Evolutionary conservation across 306 rosid species (phyloP).

Genomic region (Sindora glabra): DNA sequence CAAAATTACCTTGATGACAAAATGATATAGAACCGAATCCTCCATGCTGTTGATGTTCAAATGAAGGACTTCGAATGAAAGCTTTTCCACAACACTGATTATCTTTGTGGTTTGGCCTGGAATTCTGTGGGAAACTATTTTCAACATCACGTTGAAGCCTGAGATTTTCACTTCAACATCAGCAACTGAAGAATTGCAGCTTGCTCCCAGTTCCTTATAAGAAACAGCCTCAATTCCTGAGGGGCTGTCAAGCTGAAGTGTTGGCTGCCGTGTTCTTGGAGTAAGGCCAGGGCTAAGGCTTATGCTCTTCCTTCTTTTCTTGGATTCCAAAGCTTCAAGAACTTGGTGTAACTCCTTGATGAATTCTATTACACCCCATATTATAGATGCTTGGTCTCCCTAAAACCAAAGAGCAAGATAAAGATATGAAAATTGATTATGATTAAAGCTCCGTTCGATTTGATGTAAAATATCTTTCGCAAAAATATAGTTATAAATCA

Average conservation of each 20-base stretch:
- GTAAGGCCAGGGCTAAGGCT: slow-evolving; percentile 83
- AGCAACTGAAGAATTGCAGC: slow-evolving; percentile 79
- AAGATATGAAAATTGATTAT: too few relatives aligned
- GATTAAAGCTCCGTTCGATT: too few relatives aligned
- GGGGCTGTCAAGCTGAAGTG: slow-evolving; percentile 20
- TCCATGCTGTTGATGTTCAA: slow-evolving; percentile 90
- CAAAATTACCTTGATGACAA: slow-evolving; percentile 67
- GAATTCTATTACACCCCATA: too few relatives aligned
- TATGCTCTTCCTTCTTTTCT: too few relatives aligned
- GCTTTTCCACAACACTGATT: slow-evolving; percentile 58
- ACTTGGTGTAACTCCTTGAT: too few relatives aligned
- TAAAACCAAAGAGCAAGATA: too few relatives aligned
- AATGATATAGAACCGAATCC: slow-evolving; percentile 71
- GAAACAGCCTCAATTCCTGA: slow-evolving; percentile 14
- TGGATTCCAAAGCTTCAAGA: too few relatives aligned
- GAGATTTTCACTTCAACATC: slow-evolving; percentile 89
- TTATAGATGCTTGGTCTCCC: too few relatives aligned
- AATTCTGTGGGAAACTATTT: slow-evolving; percentile 49
- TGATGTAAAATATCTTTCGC: too few relatives aligned
- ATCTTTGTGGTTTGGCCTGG: slow-evolving; percentile 65
- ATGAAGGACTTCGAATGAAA: slow-evolving; percentile 83
- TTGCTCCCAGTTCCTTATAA: slow-evolving; percentile 60
- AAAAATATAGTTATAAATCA: too few relatives aligned
- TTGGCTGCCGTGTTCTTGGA: slow-evolving; percentile 20
- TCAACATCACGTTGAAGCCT: slow-evolving; percentile 71